These are phyloP conservation scores for Bathelium albidoporum DNA, from an alignment of 495 filamentous ascomycete genomes.

Conservation along the genomic window DNA sequence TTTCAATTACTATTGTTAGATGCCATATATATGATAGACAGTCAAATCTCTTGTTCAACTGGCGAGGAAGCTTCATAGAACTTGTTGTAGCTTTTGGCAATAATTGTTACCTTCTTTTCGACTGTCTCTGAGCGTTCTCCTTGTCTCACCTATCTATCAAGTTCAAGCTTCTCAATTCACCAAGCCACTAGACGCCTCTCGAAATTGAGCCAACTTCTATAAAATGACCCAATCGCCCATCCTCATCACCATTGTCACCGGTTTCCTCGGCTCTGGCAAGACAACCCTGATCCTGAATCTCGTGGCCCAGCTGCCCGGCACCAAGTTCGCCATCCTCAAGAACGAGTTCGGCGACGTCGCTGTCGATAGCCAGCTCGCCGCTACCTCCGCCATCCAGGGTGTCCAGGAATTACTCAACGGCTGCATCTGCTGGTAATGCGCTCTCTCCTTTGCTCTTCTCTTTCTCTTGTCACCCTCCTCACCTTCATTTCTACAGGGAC, in stretches of 20 bases:
- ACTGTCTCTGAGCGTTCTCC: no score
- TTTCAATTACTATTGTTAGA: no score
- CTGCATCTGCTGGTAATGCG: conserved; percentile 66
- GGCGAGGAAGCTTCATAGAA: no score
- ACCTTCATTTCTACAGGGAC: no score
- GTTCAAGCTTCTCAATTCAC: no score
- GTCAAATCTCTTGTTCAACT: no score
- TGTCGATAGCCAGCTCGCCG: conserved; percentile 81
- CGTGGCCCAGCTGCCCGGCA: conserved; percentile 65
- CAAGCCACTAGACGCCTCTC: no score
- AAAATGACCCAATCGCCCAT: conserved; percentile 40
- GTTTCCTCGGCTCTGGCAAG: conserved; percentile 90
- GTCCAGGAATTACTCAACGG: conserved; percentile 88
- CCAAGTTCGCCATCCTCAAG: conserved; percentile 88
- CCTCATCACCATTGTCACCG: conserved; percentile 88
- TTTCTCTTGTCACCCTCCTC: background rate
- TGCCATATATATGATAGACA: no score
- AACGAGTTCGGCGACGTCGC: conserved; percentile 97
- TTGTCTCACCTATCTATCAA: no score
- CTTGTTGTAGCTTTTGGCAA: no score
- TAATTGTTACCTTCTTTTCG: no score
- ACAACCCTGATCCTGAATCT: conserved; percentile 87
- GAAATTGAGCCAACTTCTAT: background rate
- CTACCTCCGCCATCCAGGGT: conserved; percentile 70
- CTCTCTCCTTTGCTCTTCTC: background rate